Conservation (phyloP, 306 rosid genomes). For the Vigna nakashimae region DNA sequence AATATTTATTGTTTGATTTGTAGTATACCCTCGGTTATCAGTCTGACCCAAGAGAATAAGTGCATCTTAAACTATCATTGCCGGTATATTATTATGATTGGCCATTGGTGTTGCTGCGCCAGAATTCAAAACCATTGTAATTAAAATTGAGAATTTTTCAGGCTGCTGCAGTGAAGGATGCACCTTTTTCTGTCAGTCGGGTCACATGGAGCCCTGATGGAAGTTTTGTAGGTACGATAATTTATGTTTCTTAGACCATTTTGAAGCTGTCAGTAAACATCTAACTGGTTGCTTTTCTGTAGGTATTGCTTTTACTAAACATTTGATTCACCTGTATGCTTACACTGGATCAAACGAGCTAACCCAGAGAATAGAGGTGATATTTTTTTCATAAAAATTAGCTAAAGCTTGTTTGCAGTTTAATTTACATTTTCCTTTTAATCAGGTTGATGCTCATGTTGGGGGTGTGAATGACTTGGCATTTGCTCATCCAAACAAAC, state of each 20-base stretch:
- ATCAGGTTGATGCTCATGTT: constrained; percentile 79
- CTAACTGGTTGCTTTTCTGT: constrained; percentile 48
- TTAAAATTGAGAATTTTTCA: constrained; percentile 51
- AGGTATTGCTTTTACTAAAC: constrained; percentile 90
- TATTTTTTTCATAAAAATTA: constrained; percentile 35
- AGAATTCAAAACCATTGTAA: constrained; percentile 39
- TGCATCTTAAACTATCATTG: constrained; percentile 29
- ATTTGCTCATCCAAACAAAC: constrained; percentile 81
- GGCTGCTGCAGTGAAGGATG: constrained; percentile 64
- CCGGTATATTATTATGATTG: constrained; percentile 27
- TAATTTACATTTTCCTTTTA: constrained; percentile 38
- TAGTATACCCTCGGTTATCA: constrained; percentile 7
- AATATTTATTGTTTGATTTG: constrained; percentile 33
- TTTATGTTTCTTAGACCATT: constrained; percentile 33
- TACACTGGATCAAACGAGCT: constrained; percentile 72
- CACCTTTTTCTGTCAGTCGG: constrained; percentile 75
- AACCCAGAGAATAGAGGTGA: constrained; percentile 72
- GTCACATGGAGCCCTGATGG: constrained; percentile 92
- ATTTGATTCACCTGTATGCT: constrained; percentile 79
- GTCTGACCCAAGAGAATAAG: constrained; percentile 22
- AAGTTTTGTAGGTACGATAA: constrained; percentile 72
- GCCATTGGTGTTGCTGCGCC: constrained; percentile 37
- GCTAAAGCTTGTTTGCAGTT: constrained; percentile 39
- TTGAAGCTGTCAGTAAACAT: constrained; percentile 33
- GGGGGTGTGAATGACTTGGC: constrained; percentile 94